Percentiles rank a stretch among this genome's conserved stretches.
Conservation (phyloP, 78 protist genomes). For the Dictyostelium citrinum region DNA sequence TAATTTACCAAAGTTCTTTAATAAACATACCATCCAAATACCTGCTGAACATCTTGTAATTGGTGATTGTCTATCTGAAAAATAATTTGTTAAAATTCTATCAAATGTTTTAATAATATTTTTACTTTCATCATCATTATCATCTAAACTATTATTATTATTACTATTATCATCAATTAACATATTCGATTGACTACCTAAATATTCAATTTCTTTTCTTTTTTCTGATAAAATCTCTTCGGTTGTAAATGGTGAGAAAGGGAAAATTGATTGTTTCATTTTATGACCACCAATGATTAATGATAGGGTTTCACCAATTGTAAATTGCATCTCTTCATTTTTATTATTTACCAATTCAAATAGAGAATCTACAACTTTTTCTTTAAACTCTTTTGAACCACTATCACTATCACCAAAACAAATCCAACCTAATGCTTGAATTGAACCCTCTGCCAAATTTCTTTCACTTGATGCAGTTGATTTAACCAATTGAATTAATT, state of each 20-base stretch:
- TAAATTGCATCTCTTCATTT: conserved; percentile 68
- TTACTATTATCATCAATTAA: background rate
- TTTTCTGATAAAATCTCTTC: conserved; percentile 19
- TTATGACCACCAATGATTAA: conserved; percentile 40
- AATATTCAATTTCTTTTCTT: background rate
- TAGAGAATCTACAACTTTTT: conserved; percentile 33
- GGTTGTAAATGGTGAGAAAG: conserved; percentile 61
- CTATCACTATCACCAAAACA: conserved; percentile 20
- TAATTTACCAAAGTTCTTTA: conserved; percentile 54
- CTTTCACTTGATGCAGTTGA: conserved; percentile 23
- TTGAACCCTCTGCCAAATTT: background rate
- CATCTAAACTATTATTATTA: background rate
- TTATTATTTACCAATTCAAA: conserved; percentile 66
- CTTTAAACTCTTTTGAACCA: background rate
- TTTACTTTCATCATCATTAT: background rate
- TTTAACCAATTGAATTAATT: background rate
- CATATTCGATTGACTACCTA: background rate
- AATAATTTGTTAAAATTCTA: conserved; percentile 38
- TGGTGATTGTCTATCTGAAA: conserved; percentile 79
- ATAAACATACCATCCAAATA: conserved; percentile 72
- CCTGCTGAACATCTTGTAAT: conserved; percentile 77
- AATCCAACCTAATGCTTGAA: conserved; percentile 38
- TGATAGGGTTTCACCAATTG: conserved; percentile 54
- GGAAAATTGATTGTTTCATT: conserved; percentile 10
- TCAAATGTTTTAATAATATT: background rate